These are phyloP conservation scores for Diphasiastrum complanatum DNA, from an alignment of 83 land plant genomes.

Conservation along the genomic window DNA sequence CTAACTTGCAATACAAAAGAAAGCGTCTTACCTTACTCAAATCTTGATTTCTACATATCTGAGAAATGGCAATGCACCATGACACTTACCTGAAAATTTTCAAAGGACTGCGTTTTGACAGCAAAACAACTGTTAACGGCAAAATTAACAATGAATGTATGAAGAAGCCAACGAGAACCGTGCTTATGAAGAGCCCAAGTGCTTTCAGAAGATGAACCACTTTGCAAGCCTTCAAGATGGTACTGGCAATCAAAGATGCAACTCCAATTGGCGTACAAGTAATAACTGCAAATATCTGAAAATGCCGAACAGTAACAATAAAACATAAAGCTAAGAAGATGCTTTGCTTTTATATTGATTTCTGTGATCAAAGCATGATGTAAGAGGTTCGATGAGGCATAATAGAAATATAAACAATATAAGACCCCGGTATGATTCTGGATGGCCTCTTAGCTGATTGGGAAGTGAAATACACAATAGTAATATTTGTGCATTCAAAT, in stretches of 20 bases:
- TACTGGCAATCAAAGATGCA: slow-evolving; percentile 37
- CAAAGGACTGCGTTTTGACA: slow-evolving; percentile 21
- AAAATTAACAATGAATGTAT: slow-evolving; percentile 28
- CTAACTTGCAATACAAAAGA: no score
- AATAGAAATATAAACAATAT: no score
- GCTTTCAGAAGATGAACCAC: slow-evolving; percentile 24
- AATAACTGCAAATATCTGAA: slow-evolving; percentile 29
- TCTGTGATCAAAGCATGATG: no score
- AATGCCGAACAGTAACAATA: not conserved
- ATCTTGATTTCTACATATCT: no score
- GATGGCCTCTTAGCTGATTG: no score
- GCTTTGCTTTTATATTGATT: no score
- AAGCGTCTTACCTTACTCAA: no score
- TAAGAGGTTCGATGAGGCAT: no score
- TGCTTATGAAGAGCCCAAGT: slow-evolving; percentile 28
- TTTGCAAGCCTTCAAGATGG: slow-evolving; percentile 37
- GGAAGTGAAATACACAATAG: no score
- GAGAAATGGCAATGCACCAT: not conserved
- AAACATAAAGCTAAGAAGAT: no score
- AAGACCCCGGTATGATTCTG: no score
- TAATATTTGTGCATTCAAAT: no score
- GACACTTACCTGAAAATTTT: slow-evolving; percentile 25
- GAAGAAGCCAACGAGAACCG: slow-evolving; percentile 30
- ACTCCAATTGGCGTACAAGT: slow-evolving; percentile 34
- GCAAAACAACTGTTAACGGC: slow-evolving; percentile 23